A percentile compares a stretch with the other conserved stretches of the same genome.
These are phyloP conservation scores for Casuarina cunninghamiana DNA, from an alignment of 306 rosid species.

Conservation along the genomic window DNA sequence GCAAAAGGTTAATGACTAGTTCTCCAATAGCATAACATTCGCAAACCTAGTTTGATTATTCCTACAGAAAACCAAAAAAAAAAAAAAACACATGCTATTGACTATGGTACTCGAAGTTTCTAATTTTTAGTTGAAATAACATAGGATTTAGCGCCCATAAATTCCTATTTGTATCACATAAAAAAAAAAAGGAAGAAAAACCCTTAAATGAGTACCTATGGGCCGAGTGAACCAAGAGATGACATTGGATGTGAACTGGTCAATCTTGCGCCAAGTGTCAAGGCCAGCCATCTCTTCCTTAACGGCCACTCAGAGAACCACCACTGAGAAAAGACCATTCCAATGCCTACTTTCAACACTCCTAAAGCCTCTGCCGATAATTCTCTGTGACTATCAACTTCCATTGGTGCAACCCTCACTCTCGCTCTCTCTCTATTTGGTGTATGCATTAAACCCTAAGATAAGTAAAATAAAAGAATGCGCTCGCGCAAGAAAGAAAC, in stretches of 20 bases:
- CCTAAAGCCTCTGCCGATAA: slow-evolving; percentile 4
- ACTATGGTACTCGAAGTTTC: no score
- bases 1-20: neutral
- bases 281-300: slow-evolving; percentile 79
- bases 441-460: no score
- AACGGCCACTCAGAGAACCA: slow-evolving; percentile 52
- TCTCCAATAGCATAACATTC: neutral
- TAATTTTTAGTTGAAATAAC: no score
- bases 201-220: neutral
- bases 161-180: no score
- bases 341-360: slow-evolving; percentile 50
- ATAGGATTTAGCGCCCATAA: no score
- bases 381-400: neutral
- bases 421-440: neutral
- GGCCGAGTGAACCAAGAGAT: slow-evolving; percentile 41
- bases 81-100: no score
- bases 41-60: neutral
- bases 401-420: neutral
- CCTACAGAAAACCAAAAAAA: neutral
- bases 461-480: no score
- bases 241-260: slow-evolving; percentile 37
- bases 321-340: slow-evolving; percentile 49
- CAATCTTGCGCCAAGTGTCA: slow-evolving; percentile 48
- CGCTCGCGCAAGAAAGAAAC: no score
- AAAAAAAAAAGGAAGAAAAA: neutral